These are phyloP conservation scores for Jasminum sambac DNA, from an alignment of 257 asterid species.

Conservation along the genomic window DNA sequence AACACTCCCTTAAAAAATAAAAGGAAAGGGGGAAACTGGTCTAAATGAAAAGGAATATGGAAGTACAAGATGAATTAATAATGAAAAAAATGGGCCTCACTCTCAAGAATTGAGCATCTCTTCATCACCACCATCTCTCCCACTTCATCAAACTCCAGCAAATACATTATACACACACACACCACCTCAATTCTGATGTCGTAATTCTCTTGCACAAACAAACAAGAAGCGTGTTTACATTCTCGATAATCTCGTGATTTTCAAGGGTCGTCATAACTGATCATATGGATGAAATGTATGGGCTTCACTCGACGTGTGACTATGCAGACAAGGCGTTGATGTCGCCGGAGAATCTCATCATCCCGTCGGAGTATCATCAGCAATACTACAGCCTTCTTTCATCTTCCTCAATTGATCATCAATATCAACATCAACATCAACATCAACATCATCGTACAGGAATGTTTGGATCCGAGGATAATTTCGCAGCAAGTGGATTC, in stretches of 20 bases:
- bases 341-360: constrained; percentile 49
- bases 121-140: background rate
- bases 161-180: background rate
- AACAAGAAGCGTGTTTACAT: background rate
- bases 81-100: background rate
- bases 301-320: constrained; percentile 31
- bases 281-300: constrained; percentile 44
- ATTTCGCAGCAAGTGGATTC: constrained; percentile 6
- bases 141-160: background rate
- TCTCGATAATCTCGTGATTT: background rate
- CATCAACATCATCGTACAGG: constrained; percentile 23
- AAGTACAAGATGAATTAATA: background rate
- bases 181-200: background rate
- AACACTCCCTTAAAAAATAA: too few species aligned
- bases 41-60: too few species aligned
- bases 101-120: constrained; percentile 4
- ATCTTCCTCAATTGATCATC: constrained; percentile 12
- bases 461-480: constrained; percentile 31
- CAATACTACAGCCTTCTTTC: constrained; percentile 19
- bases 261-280: background rate
- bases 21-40: too few species aligned
- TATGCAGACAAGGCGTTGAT: constrained; percentile 45
- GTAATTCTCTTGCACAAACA: too few species aligned
- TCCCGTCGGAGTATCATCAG: constrained; percentile 30
- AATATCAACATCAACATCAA: too few species aligned